Conservation (phyloP, 2,329 filamentous ascomycete genomes). For the Exophiala sideris region DNA sequence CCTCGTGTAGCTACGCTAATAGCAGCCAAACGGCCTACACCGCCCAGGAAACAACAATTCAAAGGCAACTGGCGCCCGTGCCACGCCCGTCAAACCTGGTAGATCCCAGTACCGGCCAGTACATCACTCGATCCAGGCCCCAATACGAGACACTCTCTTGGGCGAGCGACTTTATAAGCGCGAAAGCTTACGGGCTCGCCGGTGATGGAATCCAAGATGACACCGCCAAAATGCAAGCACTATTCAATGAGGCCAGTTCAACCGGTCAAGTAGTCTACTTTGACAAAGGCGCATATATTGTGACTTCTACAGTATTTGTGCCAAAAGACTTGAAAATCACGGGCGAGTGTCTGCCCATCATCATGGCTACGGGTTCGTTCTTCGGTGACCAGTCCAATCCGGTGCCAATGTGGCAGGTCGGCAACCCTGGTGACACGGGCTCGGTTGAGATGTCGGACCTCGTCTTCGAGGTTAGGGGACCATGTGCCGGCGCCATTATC, state of each 20-base stretch:
- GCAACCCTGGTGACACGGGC: constrained; percentile 32
- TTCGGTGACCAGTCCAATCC: constrained; percentile 32
- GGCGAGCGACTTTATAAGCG: constrained; percentile 41
- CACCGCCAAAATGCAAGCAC: constrained; percentile 56
- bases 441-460: constrained; percentile 38
- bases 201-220: constrained; percentile 57
- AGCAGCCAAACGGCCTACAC: constrained; percentile 29
- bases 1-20: constrained; percentile 24
- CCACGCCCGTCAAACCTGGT: constrained; percentile 45
- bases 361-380: constrained; percentile 33
- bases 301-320: constrained; percentile 67
- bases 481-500: constrained; percentile 36
- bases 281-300: constrained; percentile 69
- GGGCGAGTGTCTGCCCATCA: constrained; percentile 50
- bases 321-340: constrained; percentile 58
- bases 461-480: constrained; percentile 35
- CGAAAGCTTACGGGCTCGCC: constrained; percentile 41
- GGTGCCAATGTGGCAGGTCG: constrained; percentile 31
- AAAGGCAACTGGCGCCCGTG: constrained; percentile 51
- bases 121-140: constrained; percentile 52
- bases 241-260: constrained; percentile 50
- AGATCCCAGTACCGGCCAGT: constrained; percentile 48
- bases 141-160: constrained; percentile 46
- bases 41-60: constrained; percentile 42
- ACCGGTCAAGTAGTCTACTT: constrained; percentile 64